A percentile compares a stretch with the other conserved stretches of the same genome.
Conservation (phyloP, 495 filamentous ascomycete genomes). For the Penicillium ochrochloron region DNA sequence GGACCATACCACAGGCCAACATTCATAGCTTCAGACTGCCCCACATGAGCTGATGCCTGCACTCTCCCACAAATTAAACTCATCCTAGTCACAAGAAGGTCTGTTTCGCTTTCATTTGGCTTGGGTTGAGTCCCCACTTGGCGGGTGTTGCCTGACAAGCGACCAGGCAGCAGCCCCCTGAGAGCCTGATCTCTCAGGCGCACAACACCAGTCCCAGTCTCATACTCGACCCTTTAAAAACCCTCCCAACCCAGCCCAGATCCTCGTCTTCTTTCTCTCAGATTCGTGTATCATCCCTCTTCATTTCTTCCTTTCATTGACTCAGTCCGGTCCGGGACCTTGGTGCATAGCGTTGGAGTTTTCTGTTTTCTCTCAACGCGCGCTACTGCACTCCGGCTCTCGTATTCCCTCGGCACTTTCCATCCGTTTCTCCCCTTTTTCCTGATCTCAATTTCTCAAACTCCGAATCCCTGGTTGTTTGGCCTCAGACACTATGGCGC, state of each 20-base stretch:
- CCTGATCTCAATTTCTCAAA: not conserved
- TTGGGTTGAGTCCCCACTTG: constrained; percentile 2
- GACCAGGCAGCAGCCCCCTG: constrained; percentile 14
- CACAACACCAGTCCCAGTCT: not conserved
- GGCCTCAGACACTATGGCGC: constrained; percentile 28
- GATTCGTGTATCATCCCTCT: not conserved
- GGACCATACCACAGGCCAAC: not conserved
- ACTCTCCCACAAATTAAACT: not conserved
- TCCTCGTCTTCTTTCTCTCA: not conserved
- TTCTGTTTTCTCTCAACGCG: not conserved
- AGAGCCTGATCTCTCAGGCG: constrained; percentile 11
- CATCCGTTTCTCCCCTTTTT: not conserved
- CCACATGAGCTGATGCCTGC: constrained; percentile 5
- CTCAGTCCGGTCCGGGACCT: not conserved
- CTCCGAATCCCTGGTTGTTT: not conserved
- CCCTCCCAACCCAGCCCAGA: not conserved
- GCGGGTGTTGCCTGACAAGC: constrained; percentile 16
- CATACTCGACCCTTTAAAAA: constrained; percentile 3
- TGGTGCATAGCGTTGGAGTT: not conserved
- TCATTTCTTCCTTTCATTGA: not conserved
- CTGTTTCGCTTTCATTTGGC: not conserved
- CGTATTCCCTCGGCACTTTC: constrained; percentile 2
- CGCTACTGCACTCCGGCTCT: constrained; percentile 1
- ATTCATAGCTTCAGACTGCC: not conserved
- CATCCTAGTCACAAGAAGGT: not conserved